These are phyloP conservation scores for Rickenella mellea DNA, from an alignment of 768 basidiomycete genomes.

Conservation along the genomic window DNA sequence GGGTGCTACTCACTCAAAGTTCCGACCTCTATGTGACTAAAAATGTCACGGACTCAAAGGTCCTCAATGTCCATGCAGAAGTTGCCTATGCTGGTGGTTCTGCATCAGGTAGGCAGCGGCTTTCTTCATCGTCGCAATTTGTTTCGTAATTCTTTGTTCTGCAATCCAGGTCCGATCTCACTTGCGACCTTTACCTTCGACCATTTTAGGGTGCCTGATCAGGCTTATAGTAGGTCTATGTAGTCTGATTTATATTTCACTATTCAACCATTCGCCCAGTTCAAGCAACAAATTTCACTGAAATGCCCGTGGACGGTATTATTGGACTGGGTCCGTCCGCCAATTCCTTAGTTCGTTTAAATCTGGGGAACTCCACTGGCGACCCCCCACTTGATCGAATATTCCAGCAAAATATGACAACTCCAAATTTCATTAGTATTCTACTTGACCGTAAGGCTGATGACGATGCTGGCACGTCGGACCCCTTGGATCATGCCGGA, in stretches of 20 bases:
- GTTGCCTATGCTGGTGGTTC: conserved; percentile 14
- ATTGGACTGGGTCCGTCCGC: conserved; percentile 15
- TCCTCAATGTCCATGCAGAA: conserved; percentile 7
- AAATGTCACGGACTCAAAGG: conserved; percentile 8
- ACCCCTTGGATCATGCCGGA: conserved; percentile 6
- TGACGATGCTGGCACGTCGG: neutral
- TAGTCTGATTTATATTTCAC: neutral
- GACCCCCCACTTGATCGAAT: conserved; percentile 15
- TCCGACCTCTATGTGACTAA: conserved; percentile 17
- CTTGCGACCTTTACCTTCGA: conserved; percentile 11
- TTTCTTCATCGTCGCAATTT: neutral
- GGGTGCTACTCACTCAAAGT: neutral
- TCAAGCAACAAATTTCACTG: neutral
- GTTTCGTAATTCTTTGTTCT: neutral
- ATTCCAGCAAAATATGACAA: conserved; percentile 14
- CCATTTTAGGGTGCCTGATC: conserved; percentile 10
- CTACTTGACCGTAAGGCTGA: conserved; percentile 7
- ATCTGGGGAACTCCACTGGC: conserved; percentile 5
- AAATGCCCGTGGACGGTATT: conserved; percentile 7
- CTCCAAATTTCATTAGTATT: conserved; percentile 16
- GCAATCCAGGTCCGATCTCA: conserved; percentile 10
- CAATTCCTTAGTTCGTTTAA: conserved; percentile 10
- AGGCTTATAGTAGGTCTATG: conserved; percentile 12
- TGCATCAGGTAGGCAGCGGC: neutral
- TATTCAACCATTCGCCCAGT: neutral